Percentiles rank a stretch among this genome's conserved stretches.
Evolutionary conservation across 2,329 filamentous ascomycete genomes (phyloP).

Genomic region (Aspergillus sergii): DNA sequence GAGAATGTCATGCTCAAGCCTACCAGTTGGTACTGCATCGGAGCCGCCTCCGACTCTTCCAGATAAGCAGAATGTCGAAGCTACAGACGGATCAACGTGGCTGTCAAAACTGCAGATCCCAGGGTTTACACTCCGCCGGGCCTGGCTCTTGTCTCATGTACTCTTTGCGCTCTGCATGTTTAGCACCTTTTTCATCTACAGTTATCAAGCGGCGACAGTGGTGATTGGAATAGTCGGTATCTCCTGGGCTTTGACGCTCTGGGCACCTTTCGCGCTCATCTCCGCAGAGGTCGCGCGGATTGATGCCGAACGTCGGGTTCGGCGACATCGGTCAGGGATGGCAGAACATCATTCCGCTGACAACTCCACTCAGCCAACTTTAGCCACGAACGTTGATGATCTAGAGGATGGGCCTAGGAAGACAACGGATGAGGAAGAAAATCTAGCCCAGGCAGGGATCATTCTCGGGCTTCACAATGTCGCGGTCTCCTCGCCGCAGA

Average conservation of each 20-base stretch:
- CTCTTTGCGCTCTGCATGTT: slow-evolving; percentile 82
- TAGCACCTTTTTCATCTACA: slow-evolving; percentile 75
- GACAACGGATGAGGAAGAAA: slow-evolving; percentile 45
- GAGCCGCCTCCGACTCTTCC: slow-evolving; percentile 32
- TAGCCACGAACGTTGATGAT: slow-evolving; percentile 18
- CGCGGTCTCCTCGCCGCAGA: slow-evolving; percentile 86
- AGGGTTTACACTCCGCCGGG: slow-evolving; percentile 80
- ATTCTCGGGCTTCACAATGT: slow-evolving; percentile 96
- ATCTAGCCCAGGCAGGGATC: slow-evolving; percentile 78
- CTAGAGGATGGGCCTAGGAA: slow-evolving; percentile 32
- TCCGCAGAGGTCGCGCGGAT: slow-evolving; percentile 86
- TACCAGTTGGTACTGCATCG: slow-evolving; percentile 33
- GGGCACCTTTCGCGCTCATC: slow-evolving; percentile 95
- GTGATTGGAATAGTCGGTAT: slow-evolving; percentile 83
- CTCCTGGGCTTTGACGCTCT: slow-evolving; percentile 89
- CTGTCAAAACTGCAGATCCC: slow-evolving; percentile 72
- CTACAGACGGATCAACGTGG: slow-evolving; percentile 32
- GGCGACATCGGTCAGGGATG: slow-evolving; percentile 41
- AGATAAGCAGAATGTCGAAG: slow-evolving; percentile 11
- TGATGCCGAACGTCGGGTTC: slow-evolving; percentile 65
- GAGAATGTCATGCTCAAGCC: slow-evolving; percentile 35
- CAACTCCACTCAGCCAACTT: slow-evolving; percentile 4
- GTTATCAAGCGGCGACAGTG: slow-evolving; percentile 70
- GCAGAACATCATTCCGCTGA: slow-evolving; percentile 23
- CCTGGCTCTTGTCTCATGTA: slow-evolving; percentile 85